Percentiles rank a stretch among this genome's conserved stretches.
Evolutionary conservation across 2,329 filamentous ascomycete genomes (phyloP).

Genomic region (Neopestalotiopsis sp.): DNA sequence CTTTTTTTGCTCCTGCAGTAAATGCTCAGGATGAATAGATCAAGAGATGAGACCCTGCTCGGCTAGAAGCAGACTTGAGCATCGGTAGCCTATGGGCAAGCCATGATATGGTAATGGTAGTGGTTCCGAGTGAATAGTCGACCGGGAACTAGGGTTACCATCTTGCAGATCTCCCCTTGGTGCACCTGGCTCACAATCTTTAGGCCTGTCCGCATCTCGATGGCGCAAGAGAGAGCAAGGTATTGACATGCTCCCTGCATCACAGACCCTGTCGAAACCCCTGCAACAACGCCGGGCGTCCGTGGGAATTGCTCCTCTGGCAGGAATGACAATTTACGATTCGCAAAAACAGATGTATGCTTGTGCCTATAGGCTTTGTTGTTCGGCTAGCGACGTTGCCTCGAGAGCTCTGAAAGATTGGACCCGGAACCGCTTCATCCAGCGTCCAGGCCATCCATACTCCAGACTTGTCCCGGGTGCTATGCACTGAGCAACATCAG

Average conservation of each 20-base stretch:
- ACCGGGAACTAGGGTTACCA: slow-evolving; percentile 14
- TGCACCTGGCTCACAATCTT: not conserved
- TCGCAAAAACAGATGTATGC: not conserved
- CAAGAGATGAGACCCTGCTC: slow-evolving; percentile 2
- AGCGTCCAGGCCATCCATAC: not conserved
- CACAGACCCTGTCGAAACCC: not conserved
- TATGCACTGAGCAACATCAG: not conserved
- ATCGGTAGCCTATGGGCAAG: not conserved
- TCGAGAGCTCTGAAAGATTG: not conserved
- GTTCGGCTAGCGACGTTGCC: not conserved
- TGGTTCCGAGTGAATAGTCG: slow-evolving; percentile 3
- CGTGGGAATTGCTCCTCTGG: not conserved
- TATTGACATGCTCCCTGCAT: slow-evolving; percentile 6
- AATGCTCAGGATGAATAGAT: not conserved
- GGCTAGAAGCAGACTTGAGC: not conserved
- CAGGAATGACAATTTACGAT: slow-evolving; percentile 12
- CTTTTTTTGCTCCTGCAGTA: not conserved
- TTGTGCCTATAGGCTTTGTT: not conserved
- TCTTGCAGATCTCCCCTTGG: slow-evolving; percentile 14
- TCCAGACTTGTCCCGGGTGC: not conserved
- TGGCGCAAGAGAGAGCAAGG: not conserved
- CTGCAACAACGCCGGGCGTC: not conserved
- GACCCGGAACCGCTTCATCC: not conserved
- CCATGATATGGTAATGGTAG: not conserved
- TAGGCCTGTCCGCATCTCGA: slow-evolving; percentile 9